These are phyloP conservation scores for Protomyces inundatus DNA, from an alignment of 1,139 yeast species.

Conservation along the genomic window DNA sequence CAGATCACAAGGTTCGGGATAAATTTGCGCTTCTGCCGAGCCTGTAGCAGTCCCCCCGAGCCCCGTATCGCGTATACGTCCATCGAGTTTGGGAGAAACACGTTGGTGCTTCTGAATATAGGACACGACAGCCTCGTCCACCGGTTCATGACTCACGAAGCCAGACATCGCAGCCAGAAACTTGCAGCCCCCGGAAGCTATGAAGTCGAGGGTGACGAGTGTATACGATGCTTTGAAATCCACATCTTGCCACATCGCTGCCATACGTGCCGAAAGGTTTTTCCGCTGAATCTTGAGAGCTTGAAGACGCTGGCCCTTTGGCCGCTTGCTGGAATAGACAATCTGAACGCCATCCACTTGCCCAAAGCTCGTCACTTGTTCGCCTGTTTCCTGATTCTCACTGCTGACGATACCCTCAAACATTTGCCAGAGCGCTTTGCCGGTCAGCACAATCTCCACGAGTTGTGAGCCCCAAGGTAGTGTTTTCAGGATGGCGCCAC, in stretches of 20 bases:
- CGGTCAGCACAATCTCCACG: slow-evolving; percentile 18
- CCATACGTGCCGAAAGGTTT: background rate
- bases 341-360: slow-evolving; percentile 18
- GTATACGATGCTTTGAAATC: background rate
- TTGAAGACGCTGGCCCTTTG: slow-evolving; percentile 5
- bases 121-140: slow-evolving; percentile 10
- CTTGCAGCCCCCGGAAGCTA: slow-evolving; percentile 16
- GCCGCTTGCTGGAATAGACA: background rate
- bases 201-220: slow-evolving; percentile 24
- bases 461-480: slow-evolving; percentile 16
- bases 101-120: background rate
- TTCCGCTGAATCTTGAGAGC: background rate
- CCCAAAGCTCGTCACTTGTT: slow-evolving; percentile 11
- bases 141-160: slow-evolving; percentile 1
- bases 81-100: slow-evolving; percentile 7
- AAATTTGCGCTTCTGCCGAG: background rate
- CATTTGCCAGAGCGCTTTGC: slow-evolving; percentile 12
- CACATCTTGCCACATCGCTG: background rate
- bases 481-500: slow-evolving; percentile 13
- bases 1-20: too few relatives aligned
- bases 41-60: background rate
- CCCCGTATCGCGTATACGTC: slow-evolving; percentile 2
- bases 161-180: slow-evolving; percentile 17
- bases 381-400: slow-evolving; percentile 14
- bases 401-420: slow-evolving; percentile 19